Evolutionary conservation across 768 basidiomycete genomes (phyloP).

Genomic region (Hericium coralloides): DNA sequence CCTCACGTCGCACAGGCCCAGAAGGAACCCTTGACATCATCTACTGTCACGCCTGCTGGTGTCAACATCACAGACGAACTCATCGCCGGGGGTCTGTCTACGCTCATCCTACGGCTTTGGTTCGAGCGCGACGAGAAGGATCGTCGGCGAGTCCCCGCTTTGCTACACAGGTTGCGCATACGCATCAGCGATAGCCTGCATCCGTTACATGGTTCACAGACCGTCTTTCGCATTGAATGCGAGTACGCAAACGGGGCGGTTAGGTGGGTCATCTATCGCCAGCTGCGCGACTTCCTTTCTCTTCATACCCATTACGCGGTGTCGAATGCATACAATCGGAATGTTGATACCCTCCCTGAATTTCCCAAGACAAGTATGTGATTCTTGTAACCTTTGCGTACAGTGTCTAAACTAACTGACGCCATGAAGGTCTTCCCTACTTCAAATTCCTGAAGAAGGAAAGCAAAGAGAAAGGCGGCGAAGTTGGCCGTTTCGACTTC

Average conservation of each 20-base stretch:
- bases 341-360: slow-evolving; percentile 75
- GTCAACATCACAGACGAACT: slow-evolving; percentile 81
- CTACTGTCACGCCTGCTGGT: slow-evolving; percentile 39
- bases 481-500: slow-evolving; percentile 62
- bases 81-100: slow-evolving; percentile 69
- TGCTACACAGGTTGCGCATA: slow-evolving; percentile 75
- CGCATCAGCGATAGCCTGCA: slow-evolving; percentile 82
- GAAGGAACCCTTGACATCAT: slow-evolving; percentile 28
- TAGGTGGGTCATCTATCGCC: slow-evolving; percentile 93
- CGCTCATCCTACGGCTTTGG: slow-evolving; percentile 73
- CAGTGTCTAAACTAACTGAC: neutral
- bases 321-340: slow-evolving; percentile 70
- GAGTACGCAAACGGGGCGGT: slow-evolving; percentile 91
- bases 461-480: slow-evolving; percentile 37
- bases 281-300: slow-evolving; percentile 85
- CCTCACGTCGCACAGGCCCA: slow-evolving; percentile 37
- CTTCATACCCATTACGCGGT: slow-evolving; percentile 85
- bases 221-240: slow-evolving; percentile 88
- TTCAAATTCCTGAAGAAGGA: slow-evolving; percentile 77
- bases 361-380: slow-evolving; percentile 74
- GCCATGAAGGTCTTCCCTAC: slow-evolving; percentile 66
- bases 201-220: slow-evolving; percentile 65
- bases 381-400: neutral
- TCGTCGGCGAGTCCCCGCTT: slow-evolving; percentile 69
- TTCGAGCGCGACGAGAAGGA: slow-evolving; percentile 82